phyloP scores from a whole-genome alignment of 305 asterid genomes.

The Fraxinus angustifolia region DNA sequence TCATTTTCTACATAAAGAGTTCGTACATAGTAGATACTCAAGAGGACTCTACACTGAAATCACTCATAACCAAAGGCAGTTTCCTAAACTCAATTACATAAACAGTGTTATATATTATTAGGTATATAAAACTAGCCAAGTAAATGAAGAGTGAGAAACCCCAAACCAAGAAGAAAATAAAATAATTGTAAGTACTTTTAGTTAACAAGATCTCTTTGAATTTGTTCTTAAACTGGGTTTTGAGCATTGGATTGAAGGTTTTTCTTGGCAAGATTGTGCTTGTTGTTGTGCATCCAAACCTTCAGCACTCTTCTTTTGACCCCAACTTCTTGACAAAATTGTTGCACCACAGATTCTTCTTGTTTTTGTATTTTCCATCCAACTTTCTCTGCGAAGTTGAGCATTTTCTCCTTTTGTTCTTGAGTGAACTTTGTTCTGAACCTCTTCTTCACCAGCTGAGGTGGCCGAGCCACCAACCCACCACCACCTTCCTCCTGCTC shows the following conservation, averaged over 20 bases:
- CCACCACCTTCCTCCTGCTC: slow-evolving; percentile 26
- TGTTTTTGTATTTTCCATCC: slow-evolving; percentile 40
- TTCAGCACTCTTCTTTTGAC: slow-evolving; percentile 35
- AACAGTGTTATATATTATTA: slow-evolving; percentile 9
- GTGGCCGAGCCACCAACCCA: slow-evolving; percentile 16
- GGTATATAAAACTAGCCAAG: slow-evolving; percentile 8
- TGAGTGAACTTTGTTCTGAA: slow-evolving; percentile 35
- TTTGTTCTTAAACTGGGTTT: slow-evolving; percentile 17
- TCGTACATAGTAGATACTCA: neutral
- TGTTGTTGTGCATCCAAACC: slow-evolving; percentile 44
- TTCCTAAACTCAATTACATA: slow-evolving; percentile 20
- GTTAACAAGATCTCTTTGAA: neutral
- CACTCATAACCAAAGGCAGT: slow-evolving; percentile 6
- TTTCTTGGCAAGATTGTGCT: slow-evolving; percentile 34
- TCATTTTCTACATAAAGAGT: neutral
- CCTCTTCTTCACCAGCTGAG: slow-evolving; percentile 28
- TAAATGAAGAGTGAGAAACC: neutral
- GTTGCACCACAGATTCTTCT: slow-evolving; percentile 32
- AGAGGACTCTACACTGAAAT: neutral
- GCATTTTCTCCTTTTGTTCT: slow-evolving; percentile 41
- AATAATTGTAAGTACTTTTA: slow-evolving; percentile 8
- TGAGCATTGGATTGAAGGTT: slow-evolving; percentile 19
- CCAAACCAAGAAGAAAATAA: neutral
- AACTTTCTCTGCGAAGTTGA: slow-evolving; percentile 35
- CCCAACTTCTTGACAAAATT: slow-evolving; percentile 37